Conservation (phyloP, 2,329 filamentous ascomycete species). For the Alternaria ethzedia region DNA sequence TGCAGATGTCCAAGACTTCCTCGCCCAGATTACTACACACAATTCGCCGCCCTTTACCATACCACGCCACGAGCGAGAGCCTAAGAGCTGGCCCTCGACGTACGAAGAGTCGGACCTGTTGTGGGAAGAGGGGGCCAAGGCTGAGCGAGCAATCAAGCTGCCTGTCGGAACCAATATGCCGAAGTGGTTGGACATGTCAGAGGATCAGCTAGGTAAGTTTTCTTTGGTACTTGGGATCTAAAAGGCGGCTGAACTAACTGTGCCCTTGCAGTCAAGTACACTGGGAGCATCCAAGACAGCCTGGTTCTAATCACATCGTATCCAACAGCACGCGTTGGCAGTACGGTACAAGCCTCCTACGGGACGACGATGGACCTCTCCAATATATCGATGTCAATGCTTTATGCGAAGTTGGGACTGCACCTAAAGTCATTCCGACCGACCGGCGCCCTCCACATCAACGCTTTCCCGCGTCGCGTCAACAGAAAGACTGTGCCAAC, state of each 20-base stretch:
- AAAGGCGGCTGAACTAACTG: background rate
- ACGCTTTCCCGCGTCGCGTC: background rate
- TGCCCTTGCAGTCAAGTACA: background rate
- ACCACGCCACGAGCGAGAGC: background rate
- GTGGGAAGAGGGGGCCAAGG: background rate
- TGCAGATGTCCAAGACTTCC: background rate
- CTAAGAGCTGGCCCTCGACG: background rate
- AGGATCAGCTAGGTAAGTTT: background rate
- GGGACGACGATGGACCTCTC: background rate
- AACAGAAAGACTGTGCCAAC: too few species aligned
- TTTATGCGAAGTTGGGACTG: background rate
- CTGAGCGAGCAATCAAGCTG: background rate
- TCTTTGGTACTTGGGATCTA: background rate
- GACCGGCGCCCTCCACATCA: background rate
- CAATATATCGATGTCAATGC: too few species aligned
- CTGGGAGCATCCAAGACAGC: background rate
- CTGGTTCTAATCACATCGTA: accelerated
- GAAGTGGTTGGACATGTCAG: background rate
- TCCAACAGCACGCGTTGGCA: background rate
- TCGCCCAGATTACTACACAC: background rate
- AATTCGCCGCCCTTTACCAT: background rate
- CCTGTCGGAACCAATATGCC: background rate
- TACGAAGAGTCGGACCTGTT: background rate
- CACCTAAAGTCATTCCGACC: background rate
- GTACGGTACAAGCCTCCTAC: background rate